Percentiles rank a stretch among this genome's conserved stretches.
Evolutionary conservation across 805 yeast species (phyloP).

Genomic region (Saccharomycopsis lassenensis): DNA sequence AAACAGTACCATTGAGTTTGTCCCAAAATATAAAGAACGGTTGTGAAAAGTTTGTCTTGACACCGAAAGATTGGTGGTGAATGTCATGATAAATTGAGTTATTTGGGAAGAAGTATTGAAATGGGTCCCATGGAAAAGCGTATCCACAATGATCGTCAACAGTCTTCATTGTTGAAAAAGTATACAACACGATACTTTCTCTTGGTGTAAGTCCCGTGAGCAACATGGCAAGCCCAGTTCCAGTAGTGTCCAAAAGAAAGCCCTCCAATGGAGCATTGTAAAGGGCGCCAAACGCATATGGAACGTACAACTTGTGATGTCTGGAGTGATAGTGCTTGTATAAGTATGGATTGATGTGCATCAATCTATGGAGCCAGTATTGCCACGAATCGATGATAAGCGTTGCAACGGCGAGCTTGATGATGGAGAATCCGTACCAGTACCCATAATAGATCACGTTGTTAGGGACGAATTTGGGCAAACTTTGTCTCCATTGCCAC

Average conservation of each 20-base stretch:
- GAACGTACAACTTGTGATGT: conserved; percentile 90
- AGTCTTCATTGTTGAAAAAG: conserved; percentile 89
- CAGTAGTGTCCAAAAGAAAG: conserved; percentile 79
- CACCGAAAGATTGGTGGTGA: conserved; percentile 94
- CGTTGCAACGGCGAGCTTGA: conserved; percentile 55
- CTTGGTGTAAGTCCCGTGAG: conserved; percentile 57
- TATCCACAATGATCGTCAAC: conserved; percentile 99
- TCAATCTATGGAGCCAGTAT: conserved; percentile 73
- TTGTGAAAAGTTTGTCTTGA: conserved; percentile 86
- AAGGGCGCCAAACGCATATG: conserved; percentile 93
- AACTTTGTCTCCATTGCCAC: conserved; percentile 33
- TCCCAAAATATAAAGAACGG: conserved; percentile 98
- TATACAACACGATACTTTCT: conserved; percentile 62
- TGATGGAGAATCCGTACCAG: conserved; percentile 49
- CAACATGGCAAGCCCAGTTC: conserved; percentile 76
- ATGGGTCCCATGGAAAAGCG: conserved; percentile 80
- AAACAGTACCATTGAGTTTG: conserved; percentile 55
- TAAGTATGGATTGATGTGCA: conserved; percentile 73
- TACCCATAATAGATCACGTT: conserved; percentile 40
- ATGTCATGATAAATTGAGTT: conserved; percentile 94
- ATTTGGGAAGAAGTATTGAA: conserved; percentile 87
- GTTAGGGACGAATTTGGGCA: conserved; percentile 38
- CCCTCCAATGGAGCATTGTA: conserved; percentile 95
- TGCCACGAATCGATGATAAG: conserved; percentile 90
- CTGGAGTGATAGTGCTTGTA: conserved; percentile 84